These are phyloP conservation scores for Pleurotus ostreatus DNA, from an alignment of 768 basidiomycete genomes.

Conservation along the genomic window DNA sequence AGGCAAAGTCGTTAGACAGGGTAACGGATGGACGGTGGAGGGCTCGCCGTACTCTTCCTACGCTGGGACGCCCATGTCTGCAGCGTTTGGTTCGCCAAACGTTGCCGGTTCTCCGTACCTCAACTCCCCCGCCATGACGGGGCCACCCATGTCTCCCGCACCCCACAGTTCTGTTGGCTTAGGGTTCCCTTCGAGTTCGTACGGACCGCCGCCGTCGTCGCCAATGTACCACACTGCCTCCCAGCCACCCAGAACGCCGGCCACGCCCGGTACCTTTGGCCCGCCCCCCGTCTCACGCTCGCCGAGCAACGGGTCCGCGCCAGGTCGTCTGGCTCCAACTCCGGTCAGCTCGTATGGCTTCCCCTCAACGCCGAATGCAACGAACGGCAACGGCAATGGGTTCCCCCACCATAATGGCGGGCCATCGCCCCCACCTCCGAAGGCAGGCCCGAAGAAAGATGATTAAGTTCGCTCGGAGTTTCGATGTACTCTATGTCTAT, in stretches of 20 bases:
- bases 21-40: slow-evolving; percentile 58
- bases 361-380: slow-evolving; percentile 27
- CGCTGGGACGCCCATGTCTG: slow-evolving; percentile 26
- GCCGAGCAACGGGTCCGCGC: neutral
- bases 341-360: slow-evolving; percentile 25
- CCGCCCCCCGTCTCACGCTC: neutral
- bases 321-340: slow-evolving; percentile 8
- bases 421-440: slow-evolving; percentile 19
- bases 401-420: slow-evolving; percentile 13
- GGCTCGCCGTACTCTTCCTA: slow-evolving; percentile 37
- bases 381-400: slow-evolving; percentile 21
- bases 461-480: slow-evolving; percentile 19
- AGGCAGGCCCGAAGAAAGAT: slow-evolving; percentile 28
- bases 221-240: slow-evolving; percentile 2
- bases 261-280: neutral
- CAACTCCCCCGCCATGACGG: slow-evolving; percentile 12
- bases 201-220: slow-evolving; percentile 11
- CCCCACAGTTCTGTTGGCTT: slow-evolving; percentile 10
- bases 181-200: slow-evolving; percentile 8
- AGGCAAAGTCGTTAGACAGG: slow-evolving; percentile 50
- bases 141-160: slow-evolving; percentile 12
- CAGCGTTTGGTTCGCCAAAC: slow-evolving; percentile 18
- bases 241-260: neutral
- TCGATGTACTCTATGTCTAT: no score
- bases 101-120: slow-evolving; percentile 24